Conservation (phyloP, 1,284 basidiomycete genomes). For the Cryptococcus sp. region DNA sequence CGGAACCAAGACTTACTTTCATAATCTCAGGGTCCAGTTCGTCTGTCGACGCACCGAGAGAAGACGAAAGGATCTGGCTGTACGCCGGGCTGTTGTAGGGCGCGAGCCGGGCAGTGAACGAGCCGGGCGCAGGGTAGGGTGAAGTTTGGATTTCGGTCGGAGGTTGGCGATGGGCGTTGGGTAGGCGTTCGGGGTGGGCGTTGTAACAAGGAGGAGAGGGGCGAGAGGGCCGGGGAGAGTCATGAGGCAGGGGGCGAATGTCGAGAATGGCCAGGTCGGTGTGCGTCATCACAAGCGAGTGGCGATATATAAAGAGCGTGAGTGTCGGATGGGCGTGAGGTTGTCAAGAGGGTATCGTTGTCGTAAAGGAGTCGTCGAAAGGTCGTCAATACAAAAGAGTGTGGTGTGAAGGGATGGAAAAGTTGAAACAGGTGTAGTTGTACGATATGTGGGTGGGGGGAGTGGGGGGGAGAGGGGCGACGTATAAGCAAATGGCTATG, state of each 20-base stretch:
- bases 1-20: constrained; percentile 31
- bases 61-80: constrained; percentile 18
- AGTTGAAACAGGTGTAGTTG: background rate
- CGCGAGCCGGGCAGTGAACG: no score
- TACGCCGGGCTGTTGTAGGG: constrained; percentile 12
- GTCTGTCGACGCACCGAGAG: constrained; percentile 14
- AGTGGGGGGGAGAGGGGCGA: constrained; percentile 1
- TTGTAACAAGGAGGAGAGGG: no score
- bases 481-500: constrained; percentile 1
- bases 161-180: no score
- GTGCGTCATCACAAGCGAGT: no score
- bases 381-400: background rate
- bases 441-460: background rate
- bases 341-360: background rate
- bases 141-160: no score
- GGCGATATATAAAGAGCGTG: background rate
- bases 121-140: no score
- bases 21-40: constrained; percentile 33
- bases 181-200: no score
- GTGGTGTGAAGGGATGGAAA: background rate
- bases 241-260: no score
- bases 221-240: no score
- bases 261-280: no score
- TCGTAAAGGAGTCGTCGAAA: background rate
- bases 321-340: background rate